Evolutionary conservation across 176 grass and related monocot genomes (phyloP).

Genomic region (Poa pratensis): DNA sequence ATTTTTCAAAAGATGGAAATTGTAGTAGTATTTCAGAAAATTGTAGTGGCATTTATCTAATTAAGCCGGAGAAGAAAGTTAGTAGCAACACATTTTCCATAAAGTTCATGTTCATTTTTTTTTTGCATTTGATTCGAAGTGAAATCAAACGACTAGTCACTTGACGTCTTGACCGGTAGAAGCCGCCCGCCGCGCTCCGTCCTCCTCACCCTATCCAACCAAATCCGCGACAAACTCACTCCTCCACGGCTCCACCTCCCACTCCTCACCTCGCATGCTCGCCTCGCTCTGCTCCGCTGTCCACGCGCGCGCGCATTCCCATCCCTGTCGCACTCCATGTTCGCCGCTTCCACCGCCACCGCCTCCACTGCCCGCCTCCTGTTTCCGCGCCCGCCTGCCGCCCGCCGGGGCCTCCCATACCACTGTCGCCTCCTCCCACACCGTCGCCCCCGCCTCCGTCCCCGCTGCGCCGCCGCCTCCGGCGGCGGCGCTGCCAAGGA

Average conservation of each 20-base stretch:
- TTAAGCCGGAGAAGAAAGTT: too few species aligned
- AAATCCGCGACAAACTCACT: slow-evolving; percentile 38
- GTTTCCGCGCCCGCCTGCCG: slow-evolving; percentile 21
- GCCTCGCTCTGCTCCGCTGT: slow-evolving; percentile 13
- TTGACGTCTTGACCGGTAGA: not conserved
- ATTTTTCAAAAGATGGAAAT: too few species aligned
- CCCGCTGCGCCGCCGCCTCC: slow-evolving; percentile 19
- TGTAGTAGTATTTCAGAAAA: too few species aligned
- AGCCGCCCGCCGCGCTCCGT: not conserved
- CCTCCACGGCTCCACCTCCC: slow-evolving; percentile 40
- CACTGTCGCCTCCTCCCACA: slow-evolving; percentile 33
- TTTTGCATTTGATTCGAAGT: not conserved
- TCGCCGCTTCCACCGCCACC: slow-evolving; percentile 47
- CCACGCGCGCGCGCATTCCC: slow-evolving; percentile 37
- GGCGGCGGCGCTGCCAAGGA: slow-evolving; percentile 40
- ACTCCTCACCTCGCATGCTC: slow-evolving; percentile 20
- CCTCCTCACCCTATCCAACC: slow-evolving; percentile 49
- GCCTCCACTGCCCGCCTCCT: slow-evolving; percentile 25
- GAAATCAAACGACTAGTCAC: not conserved
- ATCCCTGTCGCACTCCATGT: slow-evolving; percentile 44
- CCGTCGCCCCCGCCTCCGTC: slow-evolving; percentile 32
- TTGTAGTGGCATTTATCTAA: too few species aligned
- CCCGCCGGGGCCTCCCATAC: slow-evolving; percentile 31
- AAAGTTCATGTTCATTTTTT: too few species aligned
- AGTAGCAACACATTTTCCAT: too few species aligned